Evolutionary conservation across 257 asterid species (phyloP).

Genomic region (Solanum rostratum): DNA sequence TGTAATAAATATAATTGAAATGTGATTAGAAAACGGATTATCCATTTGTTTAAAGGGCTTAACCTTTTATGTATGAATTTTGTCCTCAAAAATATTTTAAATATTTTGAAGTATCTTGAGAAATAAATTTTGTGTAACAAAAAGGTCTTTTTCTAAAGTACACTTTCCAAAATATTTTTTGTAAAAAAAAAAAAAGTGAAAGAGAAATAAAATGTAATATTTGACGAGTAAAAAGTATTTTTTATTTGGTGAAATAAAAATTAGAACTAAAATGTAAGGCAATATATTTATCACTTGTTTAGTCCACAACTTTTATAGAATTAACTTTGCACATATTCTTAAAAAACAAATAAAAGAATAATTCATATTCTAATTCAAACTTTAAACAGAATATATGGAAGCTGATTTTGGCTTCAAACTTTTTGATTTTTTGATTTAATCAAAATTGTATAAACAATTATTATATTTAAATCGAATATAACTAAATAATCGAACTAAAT

Average conservation of each 20-base stretch:
- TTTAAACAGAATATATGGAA: neutral
- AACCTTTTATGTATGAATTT: neutral
- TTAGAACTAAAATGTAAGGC: neutral
- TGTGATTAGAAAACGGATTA: neutral
- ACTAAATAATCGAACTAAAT: neutral
- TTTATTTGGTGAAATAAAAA: neutral
- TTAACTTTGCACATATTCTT: neutral
- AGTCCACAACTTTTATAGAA: neutral
- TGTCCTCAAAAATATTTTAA: neutral
- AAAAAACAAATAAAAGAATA: neutral
- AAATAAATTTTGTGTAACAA: neutral
- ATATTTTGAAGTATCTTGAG: neutral
- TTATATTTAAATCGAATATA: neutral
- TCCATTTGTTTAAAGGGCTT: neutral
- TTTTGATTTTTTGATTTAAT: too few relatives aligned
- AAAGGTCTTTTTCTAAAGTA: neutral
- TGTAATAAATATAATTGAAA: neutral
- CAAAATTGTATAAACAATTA: neutral
- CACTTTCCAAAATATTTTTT: neutral
- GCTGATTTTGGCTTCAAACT: neutral
- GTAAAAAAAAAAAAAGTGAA: neutral
- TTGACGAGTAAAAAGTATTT: neutral
- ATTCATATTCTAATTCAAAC: neutral
- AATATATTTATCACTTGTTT: neutral
- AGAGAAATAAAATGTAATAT: neutral